Conservation (phyloP, 1,284 basidiomycete species). For the Apiotrichum porosum region DNA sequence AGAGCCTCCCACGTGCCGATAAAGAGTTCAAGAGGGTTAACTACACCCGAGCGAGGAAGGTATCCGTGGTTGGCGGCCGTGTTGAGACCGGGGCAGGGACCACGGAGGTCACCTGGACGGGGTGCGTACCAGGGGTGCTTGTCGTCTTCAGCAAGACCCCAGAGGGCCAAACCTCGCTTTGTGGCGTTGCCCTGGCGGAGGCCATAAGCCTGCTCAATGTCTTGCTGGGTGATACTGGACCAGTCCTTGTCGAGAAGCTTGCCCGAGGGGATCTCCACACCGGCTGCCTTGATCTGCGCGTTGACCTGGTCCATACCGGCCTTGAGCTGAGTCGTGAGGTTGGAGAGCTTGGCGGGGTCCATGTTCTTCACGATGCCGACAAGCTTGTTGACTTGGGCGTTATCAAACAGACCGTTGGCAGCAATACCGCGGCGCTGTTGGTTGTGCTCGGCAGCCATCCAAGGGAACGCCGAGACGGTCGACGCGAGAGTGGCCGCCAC, state of each 20-base stretch:
- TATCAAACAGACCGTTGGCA: too few species aligned
- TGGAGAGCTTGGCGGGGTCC: slow-evolving; percentile 2
- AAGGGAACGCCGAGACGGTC: too few species aligned
- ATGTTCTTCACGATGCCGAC: slow-evolving; percentile 2
- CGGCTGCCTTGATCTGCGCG: background rate
- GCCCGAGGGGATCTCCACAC: slow-evolving; percentile 1
- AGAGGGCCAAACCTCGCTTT: slow-evolving; percentile 1
- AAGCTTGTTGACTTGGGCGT: slow-evolving; percentile 1
- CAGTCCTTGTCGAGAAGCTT: slow-evolving; percentile 2
- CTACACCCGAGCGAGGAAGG: slow-evolving; percentile 32
- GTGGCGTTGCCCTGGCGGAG: background rate
- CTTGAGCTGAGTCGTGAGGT: slow-evolving; percentile 6
- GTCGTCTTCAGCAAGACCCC: slow-evolving; percentile 16
- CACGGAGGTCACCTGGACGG: slow-evolving; percentile 29
- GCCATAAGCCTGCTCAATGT: slow-evolving; percentile 7
- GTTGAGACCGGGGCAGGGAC: slow-evolving; percentile 45
- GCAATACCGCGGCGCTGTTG: background rate
- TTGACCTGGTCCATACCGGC: slow-evolving; percentile 9
- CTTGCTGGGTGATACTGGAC: background rate
- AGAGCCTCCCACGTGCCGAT: slow-evolving; percentile 23
- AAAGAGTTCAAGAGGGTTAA: slow-evolving; percentile 30
- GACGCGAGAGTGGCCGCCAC: too few species aligned
- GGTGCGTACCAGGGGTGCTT: slow-evolving; percentile 28
- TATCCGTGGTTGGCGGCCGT: slow-evolving; percentile 41
- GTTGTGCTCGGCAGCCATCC: slow-evolving; percentile 1